Conservation (phyloP, 2,329 filamentous ascomycete genomes). For the Cladosporium sp. region DNA sequence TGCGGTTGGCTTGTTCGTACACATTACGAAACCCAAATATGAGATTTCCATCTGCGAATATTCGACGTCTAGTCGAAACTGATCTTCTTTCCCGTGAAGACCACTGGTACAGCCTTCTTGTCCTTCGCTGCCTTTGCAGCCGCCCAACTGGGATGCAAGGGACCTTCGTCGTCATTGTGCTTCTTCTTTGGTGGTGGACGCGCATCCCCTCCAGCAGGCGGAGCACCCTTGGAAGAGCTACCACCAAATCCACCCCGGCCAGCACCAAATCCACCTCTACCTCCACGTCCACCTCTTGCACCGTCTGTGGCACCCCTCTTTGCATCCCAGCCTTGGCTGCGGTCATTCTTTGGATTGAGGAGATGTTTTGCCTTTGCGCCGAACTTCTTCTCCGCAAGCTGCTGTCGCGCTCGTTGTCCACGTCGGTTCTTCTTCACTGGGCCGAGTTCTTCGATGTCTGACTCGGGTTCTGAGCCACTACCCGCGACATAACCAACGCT, state of each 20-base stretch:
- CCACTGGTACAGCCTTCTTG: constrained; percentile 44
- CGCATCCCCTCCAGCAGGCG: constrained; percentile 6
- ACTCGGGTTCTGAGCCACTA: constrained; percentile 66
- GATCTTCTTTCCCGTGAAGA: constrained; percentile 61
- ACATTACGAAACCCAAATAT: background rate
- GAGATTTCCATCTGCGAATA: too few relatives aligned
- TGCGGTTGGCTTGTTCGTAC: background rate
- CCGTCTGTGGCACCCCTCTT: constrained; percentile 53
- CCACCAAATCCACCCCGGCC: constrained; percentile 14
- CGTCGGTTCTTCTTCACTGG: constrained; percentile 68
- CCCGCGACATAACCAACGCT: constrained; percentile 80
- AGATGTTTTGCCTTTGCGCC: constrained; percentile 69
- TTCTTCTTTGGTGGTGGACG: constrained; percentile 29
- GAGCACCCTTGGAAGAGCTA: background rate
- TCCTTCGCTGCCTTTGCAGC: constrained; percentile 62
- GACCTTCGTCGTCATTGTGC: constrained; percentile 50
- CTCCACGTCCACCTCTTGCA: constrained; percentile 13
- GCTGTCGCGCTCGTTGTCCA: constrained; percentile 75
- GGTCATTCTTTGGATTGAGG: constrained; percentile 44
- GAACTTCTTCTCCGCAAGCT: constrained; percentile 79
- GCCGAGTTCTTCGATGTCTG: constrained; percentile 52
- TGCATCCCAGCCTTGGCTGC: constrained; percentile 59
- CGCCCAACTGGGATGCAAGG: constrained; percentile 65
- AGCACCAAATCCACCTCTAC: constrained; percentile 14
- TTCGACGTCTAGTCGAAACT: constrained; percentile 54